Base-by-base conservation (phyloP, 2,329 filamentous ascomycete species). In the Penicillium rolfsii region DNA sequence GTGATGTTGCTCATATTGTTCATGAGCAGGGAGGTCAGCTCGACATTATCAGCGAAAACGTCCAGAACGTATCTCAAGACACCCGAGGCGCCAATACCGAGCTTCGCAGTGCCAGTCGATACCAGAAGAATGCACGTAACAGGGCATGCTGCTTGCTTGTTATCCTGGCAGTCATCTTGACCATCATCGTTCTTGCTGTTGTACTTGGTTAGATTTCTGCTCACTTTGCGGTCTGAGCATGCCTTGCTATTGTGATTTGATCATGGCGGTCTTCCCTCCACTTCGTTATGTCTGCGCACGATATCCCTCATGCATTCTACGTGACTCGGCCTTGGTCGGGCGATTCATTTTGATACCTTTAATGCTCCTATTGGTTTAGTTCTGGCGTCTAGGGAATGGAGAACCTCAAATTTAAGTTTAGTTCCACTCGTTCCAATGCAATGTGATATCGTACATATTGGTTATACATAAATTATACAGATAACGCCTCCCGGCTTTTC, bases 1-100 rank as follows among this genome's bases (percentile, higher is more conserved):
- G 93, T 64, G 94, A 99, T 80, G 93, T 99, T n/a, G 95, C 94
- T 50, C 93, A 97, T 76, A 97, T 99, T 76, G 93, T 99, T 54
- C 87, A 87, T 63, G 94, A 98, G 79, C 95, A 99, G 79, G 95
- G 95, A 54, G 91, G 92, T 69, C 87, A 91, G 77, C 82, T 99
- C 33, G 90, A 94, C 72, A 91, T 91, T 19, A 96, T 99, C 70
- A 88, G 88, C 64, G 89, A 91, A 69, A 97, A 97, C 70, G 91
- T 98, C 6, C 88, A 95, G 76, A 89, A 88, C 64, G 91, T 93
- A 49, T 85, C 89, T 63, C 87, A 89, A 61, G 89, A 96, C 73
- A 96, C 93, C 12, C 84, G 88, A 57, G 92, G 92, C 41, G 96
- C 94, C 5, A 92, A 97, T 75, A 79, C 88, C 59, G 94, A 99